Evolutionary conservation across 441 rosid genomes (phyloP), one percentile per base, ranked within the genome.

Genomic region (Macaranga tanarius): DNA sequence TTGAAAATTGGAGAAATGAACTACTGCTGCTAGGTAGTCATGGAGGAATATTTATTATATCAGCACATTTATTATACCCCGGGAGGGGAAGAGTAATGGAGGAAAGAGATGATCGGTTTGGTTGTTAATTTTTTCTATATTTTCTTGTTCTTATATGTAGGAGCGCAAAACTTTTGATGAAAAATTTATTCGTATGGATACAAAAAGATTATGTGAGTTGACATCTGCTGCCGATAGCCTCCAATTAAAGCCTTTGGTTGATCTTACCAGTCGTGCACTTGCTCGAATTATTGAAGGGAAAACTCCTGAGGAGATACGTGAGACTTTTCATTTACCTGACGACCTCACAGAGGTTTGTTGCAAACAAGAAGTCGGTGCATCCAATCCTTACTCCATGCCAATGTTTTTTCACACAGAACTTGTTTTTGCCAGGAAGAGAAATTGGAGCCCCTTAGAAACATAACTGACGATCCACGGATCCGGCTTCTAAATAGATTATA

Each of bases 191-290:
- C 83, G 89, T 56, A 85, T 85, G 86, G 90, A 88, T 74, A 86
- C 89, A 22, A 79, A 84, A 66, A 84, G 81, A 76, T 77, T 85
- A 58, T 88, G 90, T 17, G 90, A 86, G 59, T 79, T 88, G 82
- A 86, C 87, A 73, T 88, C 92, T 67, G 90, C 90, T 42, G 92
- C 90, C 40, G 86, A 88, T 71, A 86, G 89, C 80, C 90, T 88
- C 57, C 87, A 85, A 59, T 76, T 88, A 64, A 86, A 86, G 80
- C 88, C 90, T 72, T 76, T 88, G 78, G 92, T 88, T 73, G 92
- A 87, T 83, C 85, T 88, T n/a, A 86, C 90, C 20, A 85, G 92
- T 55, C 88, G 87, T 71, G 88, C 89, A 26, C 87, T 88, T 83
- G 88, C 88, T 57, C 79, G 88, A 58, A 84, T 83, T 68, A 86